phyloP scores from a whole-genome alignment of 192 early-diverging fungal species.

The Mortierella hygrophila region DNA sequence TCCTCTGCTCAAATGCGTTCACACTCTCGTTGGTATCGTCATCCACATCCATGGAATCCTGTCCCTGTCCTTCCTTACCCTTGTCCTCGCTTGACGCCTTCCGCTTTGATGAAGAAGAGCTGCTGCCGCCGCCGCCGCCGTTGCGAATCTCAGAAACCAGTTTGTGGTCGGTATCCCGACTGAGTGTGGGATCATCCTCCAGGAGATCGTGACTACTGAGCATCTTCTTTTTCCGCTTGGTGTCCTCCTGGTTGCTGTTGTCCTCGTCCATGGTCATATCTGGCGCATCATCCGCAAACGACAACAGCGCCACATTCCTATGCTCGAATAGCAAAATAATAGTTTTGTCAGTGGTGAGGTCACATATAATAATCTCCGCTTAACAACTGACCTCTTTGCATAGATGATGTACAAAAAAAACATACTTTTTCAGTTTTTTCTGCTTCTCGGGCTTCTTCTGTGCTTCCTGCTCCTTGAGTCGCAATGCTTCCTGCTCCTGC shows the following conservation, averaged over 20 bases:
- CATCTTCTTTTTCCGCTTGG: slow-evolving; percentile 65
- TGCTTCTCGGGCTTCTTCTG: slow-evolving; percentile 61
- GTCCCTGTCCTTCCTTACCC: neutral
- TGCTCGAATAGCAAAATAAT: slow-evolving; percentile 1
- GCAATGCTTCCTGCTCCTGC: slow-evolving; percentile 44
- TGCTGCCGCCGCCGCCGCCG: no score
- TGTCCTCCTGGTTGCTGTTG: slow-evolving; percentile 37
- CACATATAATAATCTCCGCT: neutral
- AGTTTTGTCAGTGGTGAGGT: slow-evolving; percentile 1
- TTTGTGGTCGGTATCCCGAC: slow-evolving; percentile 26
- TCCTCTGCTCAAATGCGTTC: slow-evolving; percentile 57
- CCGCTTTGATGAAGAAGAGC: slow-evolving; percentile 8
- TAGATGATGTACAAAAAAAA: neutral
- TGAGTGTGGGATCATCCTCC: slow-evolving; percentile 58
- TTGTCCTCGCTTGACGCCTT: neutral
- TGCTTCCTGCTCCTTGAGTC: slow-evolving; percentile 29
- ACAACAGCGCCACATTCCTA: slow-evolving; percentile 83
- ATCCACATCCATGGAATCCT: slow-evolving; percentile 22
- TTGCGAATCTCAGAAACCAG: slow-evolving; percentile 1
- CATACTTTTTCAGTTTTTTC: slow-evolving; percentile 76
- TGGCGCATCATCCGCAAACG: slow-evolving; percentile 89
- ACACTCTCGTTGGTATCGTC: slow-evolving; percentile 46
- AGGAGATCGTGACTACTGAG: slow-evolving; percentile 85
- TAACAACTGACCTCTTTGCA: neutral
- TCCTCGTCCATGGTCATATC: slow-evolving; percentile 57